Conservation (phyloP, 2,329 filamentous ascomycete species). For the Aspergillus japonicus region DNA sequence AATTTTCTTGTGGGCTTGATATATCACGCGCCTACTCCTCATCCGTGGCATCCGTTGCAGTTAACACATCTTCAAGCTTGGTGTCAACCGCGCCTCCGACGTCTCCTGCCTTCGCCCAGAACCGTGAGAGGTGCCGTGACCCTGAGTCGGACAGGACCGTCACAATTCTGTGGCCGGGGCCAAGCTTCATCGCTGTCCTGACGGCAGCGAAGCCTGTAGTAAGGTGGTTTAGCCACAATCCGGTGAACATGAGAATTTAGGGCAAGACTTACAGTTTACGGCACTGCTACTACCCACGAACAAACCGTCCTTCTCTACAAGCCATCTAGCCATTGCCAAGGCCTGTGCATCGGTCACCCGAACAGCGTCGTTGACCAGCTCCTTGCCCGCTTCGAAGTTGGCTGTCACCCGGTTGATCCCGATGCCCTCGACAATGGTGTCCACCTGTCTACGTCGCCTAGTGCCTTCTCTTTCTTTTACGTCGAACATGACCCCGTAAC, state of each 20-base stretch:
- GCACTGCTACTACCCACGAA: conserved; percentile 93
- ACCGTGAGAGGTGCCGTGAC: conserved; percentile 52
- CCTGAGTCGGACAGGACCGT: conserved; percentile 53
- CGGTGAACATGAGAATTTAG: background rate
- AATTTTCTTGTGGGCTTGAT: background rate
- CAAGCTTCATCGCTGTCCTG: conserved; percentile 46
- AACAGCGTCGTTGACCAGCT: conserved; percentile 86
- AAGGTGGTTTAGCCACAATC: conserved; percentile 14
- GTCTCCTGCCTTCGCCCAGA: conserved; percentile 50
- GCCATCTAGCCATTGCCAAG: conserved; percentile 88
- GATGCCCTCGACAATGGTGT: conserved; percentile 93
- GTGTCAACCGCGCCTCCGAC: conserved; percentile 47
- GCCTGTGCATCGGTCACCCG: conserved; percentile 87
- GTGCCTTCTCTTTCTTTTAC: conserved; percentile 87
- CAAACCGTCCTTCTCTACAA: conserved; percentile 92
- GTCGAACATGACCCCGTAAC: conserved; percentile 95
- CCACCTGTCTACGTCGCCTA: conserved; percentile 82
- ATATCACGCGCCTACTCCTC: conserved; percentile 16
- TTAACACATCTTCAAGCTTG: conserved; percentile 47
- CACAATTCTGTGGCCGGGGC: conserved; percentile 50
- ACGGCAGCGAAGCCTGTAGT: conserved; percentile 48
- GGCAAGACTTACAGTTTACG: conserved; percentile 72
- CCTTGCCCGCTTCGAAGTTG: conserved; percentile 85
- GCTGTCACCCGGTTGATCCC: conserved; percentile 92
- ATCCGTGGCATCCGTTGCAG: conserved; percentile 32